These are phyloP conservation scores for Patellifolia procumbens DNA, from an alignment of 179 eudicot genomes.

Conservation along the genomic window DNA sequence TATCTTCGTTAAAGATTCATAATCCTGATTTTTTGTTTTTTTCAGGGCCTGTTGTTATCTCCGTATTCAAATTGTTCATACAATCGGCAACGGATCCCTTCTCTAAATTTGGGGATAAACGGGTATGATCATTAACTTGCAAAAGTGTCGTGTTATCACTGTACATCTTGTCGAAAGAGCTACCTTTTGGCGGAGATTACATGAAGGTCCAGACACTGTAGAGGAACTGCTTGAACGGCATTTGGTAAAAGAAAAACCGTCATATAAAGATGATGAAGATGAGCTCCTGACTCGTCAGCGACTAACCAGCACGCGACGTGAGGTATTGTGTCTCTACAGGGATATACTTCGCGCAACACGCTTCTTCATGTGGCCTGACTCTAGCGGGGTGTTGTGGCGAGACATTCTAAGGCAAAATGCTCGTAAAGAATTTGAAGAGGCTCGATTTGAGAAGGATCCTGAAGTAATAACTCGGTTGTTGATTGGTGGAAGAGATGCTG, in stretches of 20 bases:
- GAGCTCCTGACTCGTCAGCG: conserved; percentile 56
- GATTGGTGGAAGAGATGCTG: conserved; percentile 75
- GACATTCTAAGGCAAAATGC: conserved; percentile 77
- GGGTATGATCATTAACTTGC: conserved; percentile 8
- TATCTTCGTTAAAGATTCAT: not conserved
- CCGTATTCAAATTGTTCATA: not conserved
- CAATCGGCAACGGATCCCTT: not conserved
- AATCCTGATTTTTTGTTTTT: not conserved
- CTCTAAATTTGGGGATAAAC: not conserved
- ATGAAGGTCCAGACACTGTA: conserved; percentile 9
- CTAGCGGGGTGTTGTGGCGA: conserved; percentile 70
- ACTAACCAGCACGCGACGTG: conserved; percentile 83
- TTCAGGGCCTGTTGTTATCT: not conserved
- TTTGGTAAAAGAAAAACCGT: conserved; percentile 16
- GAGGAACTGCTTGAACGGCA: conserved; percentile 16
- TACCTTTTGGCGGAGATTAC: conserved; percentile 13
- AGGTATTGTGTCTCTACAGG: conserved; percentile 73
- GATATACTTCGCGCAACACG: conserved; percentile 81
- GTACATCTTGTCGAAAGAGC: conserved; percentile 1
- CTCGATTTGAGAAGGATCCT: conserved; percentile 75
- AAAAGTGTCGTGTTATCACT: not conserved
- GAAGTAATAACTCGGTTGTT: conserved; percentile 68
- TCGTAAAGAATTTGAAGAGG: conserved; percentile 76
- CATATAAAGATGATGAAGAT: conserved; percentile 52
- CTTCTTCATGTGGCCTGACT: conserved; percentile 80